phyloP scores from a whole-genome alignment of 805 yeast species.

The Peterozyma xylosa region DNA sequence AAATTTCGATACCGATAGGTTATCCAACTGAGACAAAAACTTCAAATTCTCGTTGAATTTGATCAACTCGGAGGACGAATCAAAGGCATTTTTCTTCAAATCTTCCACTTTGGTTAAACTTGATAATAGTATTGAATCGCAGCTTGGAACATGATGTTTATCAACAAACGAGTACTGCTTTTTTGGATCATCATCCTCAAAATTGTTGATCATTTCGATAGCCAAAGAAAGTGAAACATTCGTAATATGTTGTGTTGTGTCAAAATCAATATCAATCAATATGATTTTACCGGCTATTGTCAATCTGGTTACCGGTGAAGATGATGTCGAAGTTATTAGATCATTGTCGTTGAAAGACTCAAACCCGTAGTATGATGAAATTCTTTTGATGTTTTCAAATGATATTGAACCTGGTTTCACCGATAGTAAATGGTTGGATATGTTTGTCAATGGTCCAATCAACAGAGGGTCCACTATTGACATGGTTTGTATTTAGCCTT shows the following conservation, averaged over 20 bases:
- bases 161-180: conserved; percentile 2
- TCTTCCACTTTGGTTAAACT: too few species aligned
- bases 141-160: conserved; percentile 1
- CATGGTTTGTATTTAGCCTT: neutral
- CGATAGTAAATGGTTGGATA: conserved; percentile 21
- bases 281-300: conserved; percentile 27
- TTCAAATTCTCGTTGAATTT: conserved; percentile 6
- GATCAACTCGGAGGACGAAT: too few species aligned
- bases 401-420: conserved; percentile 27
- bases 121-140: neutral
- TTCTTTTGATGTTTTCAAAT: conserved; percentile 23
- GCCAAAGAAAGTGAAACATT: conserved; percentile 1
- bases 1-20: conserved; percentile 6
- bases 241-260: conserved; percentile 13
- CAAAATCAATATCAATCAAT: conserved; percentile 28
- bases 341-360: conserved; percentile 28
- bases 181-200: neutral
- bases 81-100: too few species aligned
- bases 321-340: conserved; percentile 29
- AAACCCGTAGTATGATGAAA: conserved; percentile 29
- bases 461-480: conserved; percentile 21
- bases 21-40: conserved; percentile 5
- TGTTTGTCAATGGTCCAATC: conserved; percentile 21
- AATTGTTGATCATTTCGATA: conserved; percentile 3
- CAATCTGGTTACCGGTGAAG: conserved; percentile 22